These are phyloP conservation scores for Leishmania amazonensis DNA, from an alignment of 208 protist genomes.

Conservation along the genomic window DNA sequence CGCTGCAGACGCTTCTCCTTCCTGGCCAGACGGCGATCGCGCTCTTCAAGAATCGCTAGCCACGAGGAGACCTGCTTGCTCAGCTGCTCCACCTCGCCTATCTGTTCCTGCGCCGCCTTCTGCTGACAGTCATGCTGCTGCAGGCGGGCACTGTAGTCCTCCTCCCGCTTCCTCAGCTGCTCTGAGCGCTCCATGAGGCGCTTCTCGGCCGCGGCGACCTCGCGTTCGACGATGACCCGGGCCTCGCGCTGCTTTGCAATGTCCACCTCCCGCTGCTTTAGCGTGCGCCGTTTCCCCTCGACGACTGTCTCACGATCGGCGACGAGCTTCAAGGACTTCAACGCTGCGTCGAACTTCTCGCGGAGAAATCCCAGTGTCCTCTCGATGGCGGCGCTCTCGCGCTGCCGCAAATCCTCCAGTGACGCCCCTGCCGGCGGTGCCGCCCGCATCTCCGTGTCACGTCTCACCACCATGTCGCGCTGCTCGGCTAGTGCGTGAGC, in stretches of 20 bases:
- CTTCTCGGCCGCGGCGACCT: constrained; percentile 42
- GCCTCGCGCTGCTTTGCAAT: constrained; percentile 52
- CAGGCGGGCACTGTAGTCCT: constrained; percentile 36
- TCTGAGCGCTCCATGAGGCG: constrained; percentile 32
- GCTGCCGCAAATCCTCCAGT: constrained; percentile 37
- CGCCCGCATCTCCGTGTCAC: constrained; percentile 43
- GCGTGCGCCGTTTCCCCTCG: constrained; percentile 41
- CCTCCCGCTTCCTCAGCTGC: constrained; percentile 41
- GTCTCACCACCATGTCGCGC: constrained; percentile 41
- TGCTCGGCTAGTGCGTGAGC: constrained; percentile 29
- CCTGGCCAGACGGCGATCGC: constrained; percentile 45
- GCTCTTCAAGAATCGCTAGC: constrained; percentile 75
- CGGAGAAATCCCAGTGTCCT: constrained; percentile 29
- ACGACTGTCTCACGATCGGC: constrained; percentile 52
- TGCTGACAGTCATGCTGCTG: constrained; percentile 58
- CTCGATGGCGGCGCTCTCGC: constrained; percentile 27
- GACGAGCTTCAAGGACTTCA: constrained; percentile 39
- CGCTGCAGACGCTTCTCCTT: constrained; percentile 73
- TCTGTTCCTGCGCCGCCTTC: constrained; percentile 49
- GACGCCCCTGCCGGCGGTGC: constrained; percentile 22
- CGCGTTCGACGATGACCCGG: constrained; percentile 37
- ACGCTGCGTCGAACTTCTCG: constrained; percentile 34
- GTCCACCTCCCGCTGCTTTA: constrained; percentile 50
- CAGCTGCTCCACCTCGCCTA: constrained; percentile 72
- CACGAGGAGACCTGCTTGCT: constrained; percentile 65